Evolutionary conservation across 2,329 filamentous ascomycete species (phyloP).

Genomic region (Curvularia lunata): DNA sequence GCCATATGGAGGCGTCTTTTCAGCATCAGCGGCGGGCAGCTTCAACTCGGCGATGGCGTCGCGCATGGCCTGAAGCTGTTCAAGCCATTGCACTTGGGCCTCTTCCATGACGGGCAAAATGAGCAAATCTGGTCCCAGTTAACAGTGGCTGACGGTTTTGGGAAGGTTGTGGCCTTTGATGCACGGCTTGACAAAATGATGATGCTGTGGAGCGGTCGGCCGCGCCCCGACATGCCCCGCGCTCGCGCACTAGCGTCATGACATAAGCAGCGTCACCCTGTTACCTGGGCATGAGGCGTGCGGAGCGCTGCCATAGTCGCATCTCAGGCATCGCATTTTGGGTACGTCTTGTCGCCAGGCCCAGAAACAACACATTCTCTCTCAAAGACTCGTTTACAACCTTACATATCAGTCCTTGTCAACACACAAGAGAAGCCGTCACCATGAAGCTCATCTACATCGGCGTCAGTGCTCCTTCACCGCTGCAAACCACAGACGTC

Average conservation of each 20-base stretch:
- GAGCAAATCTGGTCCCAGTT: background rate
- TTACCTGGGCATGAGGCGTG: slow-evolving; percentile 3
- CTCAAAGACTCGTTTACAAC: background rate
- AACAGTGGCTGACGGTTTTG: background rate
- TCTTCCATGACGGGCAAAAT: slow-evolving; percentile 52
- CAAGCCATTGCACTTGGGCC: slow-evolving; percentile 75
- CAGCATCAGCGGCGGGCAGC: slow-evolving; percentile 57
- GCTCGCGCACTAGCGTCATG: slow-evolving; percentile 27
- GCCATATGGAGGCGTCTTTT: slow-evolving; percentile 58
- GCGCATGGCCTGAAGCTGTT: slow-evolving; percentile 85
- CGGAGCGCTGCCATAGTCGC: slow-evolving; percentile 1
- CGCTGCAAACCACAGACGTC: slow-evolving; percentile 15
- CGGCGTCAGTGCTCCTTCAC: slow-evolving; percentile 65
- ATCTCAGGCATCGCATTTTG: background rate
- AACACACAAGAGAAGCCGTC: slow-evolving; percentile 13
- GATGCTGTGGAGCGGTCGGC: slow-evolving; percentile 15
- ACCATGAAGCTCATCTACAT: slow-evolving; percentile 88
- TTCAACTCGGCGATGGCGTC: slow-evolving; percentile 78
- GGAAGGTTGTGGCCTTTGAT: slow-evolving; percentile 1
- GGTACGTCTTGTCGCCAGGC: background rate
- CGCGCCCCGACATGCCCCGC: slow-evolving; percentile 31
- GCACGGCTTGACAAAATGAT: slow-evolving; percentile 25
- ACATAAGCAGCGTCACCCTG: slow-evolving; percentile 23
- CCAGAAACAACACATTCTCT: background rate
- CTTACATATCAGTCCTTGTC: background rate